Evolutionary conservation across 2,329 filamentous ascomycete genomes (phyloP), one percentile per base, ranked within the genome.

Genomic region (Chaetomium sp.): DNA sequence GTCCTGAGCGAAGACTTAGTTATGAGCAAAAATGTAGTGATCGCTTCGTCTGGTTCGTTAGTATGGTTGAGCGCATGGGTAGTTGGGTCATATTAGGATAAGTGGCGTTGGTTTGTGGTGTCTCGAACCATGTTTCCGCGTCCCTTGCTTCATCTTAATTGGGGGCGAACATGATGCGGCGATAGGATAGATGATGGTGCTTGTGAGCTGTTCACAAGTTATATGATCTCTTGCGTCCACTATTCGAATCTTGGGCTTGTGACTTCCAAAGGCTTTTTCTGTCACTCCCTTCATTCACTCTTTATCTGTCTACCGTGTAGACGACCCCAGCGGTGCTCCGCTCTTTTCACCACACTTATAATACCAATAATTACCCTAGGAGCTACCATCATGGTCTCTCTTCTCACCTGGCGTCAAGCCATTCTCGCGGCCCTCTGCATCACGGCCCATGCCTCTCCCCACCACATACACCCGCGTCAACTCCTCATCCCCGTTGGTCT

Each of bases 401-500:
- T 50, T 27, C n/a, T 60, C n/a, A 55, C 60, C 48, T 62, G 54
- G 61, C 59, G 60, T 52, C 60, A 60, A 54, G 61, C 61, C 54
- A 54, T 53, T 45, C 34, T 61, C 12, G 57, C 60, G 40, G 50
- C 60, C 12, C 55, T 61, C 34, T 53, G 57, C 34, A 43, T 63
- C 45, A 47, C 41, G 46, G 48, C 44, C 38, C 19, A 55, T 40
- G 19, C 54, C 7, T 42, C 46, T 34, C 7, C 40, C 40, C 36
- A 49, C 6, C 36, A 49, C 6, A 5, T 52, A 11, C 43, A 49
- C 10, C 43, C 27, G 1, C 43, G 43, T 9, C 53, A 49, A 38
- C 4, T 35, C 46, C 41, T 41, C n/a, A 19, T 49, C 54, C 52
- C 49, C 35, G 27, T 8, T 27, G 54, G 48, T 12, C 38, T 19